phyloP scores from a whole-genome alignment of 2,329 filamentous ascomycete genomes.

The Aspergillus brasiliensis region DNA sequence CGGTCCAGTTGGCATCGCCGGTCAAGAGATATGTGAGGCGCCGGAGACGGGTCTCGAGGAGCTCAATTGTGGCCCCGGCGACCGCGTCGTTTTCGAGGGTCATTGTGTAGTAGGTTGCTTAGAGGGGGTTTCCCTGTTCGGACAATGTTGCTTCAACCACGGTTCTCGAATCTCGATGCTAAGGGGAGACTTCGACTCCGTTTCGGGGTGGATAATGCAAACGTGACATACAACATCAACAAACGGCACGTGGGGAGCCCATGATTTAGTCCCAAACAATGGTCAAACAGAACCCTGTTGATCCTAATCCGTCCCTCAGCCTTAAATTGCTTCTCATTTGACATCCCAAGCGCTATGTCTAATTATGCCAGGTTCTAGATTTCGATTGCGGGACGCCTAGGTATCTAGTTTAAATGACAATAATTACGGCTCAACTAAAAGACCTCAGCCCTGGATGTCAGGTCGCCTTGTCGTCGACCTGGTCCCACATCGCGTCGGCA shows the following conservation, averaged over 20 bases:
- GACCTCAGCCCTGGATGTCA: background rate
- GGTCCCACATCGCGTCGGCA: conserved; percentile 4
- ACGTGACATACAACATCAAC: conserved; percentile 19
- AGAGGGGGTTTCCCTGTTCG: background rate
- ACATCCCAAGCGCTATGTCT: background rate
- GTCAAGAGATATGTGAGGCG: conserved; percentile 49
- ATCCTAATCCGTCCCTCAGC: background rate
- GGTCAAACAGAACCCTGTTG: conserved; percentile 3
- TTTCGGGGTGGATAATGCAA: conserved; percentile 12
- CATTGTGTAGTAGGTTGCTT: conserved; percentile 25
- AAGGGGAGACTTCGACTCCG: background rate
- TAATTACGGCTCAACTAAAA: background rate
- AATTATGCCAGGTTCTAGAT: background rate
- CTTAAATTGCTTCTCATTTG: background rate
- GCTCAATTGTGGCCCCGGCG: conserved; percentile 44
- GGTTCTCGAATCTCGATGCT: background rate
- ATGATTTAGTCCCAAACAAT: background rate
- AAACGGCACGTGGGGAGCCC: background rate
- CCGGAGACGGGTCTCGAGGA: conserved; percentile 48
- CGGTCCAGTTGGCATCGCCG: conserved; percentile 44
- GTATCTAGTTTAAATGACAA: background rate
- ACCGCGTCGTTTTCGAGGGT: conserved; percentile 37
- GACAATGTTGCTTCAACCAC: background rate
- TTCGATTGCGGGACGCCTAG: background rate
- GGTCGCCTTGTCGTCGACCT: conserved; percentile 1